Percentiles rank a stretch among this genome's conserved stretches.
phyloP scores from a whole-genome alignment of 202 grass and related monocot genomes.

The Sporobolus alterniflorus region DNA sequence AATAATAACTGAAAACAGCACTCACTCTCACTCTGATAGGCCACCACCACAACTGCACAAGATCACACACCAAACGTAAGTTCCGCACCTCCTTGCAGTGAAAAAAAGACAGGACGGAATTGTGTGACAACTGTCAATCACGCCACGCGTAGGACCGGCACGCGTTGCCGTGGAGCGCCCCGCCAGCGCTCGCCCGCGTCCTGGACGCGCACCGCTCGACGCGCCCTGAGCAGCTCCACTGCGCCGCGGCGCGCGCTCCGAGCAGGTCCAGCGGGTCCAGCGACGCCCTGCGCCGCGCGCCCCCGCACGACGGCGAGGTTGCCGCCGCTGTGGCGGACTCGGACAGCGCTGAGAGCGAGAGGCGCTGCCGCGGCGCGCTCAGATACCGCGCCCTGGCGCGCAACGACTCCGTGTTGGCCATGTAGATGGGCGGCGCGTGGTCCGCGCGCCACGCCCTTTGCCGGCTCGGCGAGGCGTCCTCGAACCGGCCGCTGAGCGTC shows the following conservation, averaged over 20 bases:
- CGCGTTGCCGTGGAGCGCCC: slow-evolving; percentile 53
- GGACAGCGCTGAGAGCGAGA: not conserved
- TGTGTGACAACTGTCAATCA: not conserved
- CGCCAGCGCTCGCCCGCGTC: not conserved
- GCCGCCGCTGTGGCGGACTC: not conserved
- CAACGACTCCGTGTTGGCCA: slow-evolving; percentile 86
- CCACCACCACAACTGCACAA: too few relatives aligned
- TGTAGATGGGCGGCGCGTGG: slow-evolving; percentile 51
- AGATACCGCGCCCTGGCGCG: slow-evolving; percentile 76
- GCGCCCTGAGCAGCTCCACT: not conserved
- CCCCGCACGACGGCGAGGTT: slow-evolving; percentile 26
- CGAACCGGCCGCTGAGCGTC: slow-evolving; percentile 50
- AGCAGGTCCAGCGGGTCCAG: slow-evolving; percentile 61
- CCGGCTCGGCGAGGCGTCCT: slow-evolving; percentile 38
- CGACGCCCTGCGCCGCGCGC: slow-evolving; percentile 33
- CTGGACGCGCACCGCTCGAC: slow-evolving; percentile 59
- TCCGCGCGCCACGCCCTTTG: not conserved
- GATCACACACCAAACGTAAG: too few relatives aligned
- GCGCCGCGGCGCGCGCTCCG: not conserved
- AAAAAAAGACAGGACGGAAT: too few relatives aligned
- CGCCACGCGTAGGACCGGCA: slow-evolving; percentile 45
- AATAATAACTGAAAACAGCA: too few relatives aligned
- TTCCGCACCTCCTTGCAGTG: too few relatives aligned
- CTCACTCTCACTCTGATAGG: too few relatives aligned
- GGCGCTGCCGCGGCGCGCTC: slow-evolving; percentile 72